phyloP scores from a whole-genome alignment of 2,329 filamentous ascomycete species.

The Nothophoma quercina region DNA sequence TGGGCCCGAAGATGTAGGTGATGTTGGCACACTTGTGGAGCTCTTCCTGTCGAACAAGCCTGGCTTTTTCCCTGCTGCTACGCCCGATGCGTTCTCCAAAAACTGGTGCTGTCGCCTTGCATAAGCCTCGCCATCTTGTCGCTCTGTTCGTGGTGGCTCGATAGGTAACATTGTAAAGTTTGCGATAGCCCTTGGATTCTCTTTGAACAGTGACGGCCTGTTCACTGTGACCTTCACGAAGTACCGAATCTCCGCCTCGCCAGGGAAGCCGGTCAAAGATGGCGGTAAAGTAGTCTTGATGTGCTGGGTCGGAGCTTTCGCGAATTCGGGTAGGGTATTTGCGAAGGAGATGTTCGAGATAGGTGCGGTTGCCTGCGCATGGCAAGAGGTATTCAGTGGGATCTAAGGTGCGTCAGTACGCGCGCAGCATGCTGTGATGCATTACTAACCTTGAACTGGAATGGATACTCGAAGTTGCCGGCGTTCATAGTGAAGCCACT shows the following conservation, averaged over 20 bases:
- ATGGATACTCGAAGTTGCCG: slow-evolving; percentile 78
- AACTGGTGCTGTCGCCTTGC: slow-evolving; percentile 76
- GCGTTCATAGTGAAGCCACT: slow-evolving; percentile 67
- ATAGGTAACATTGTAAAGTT: slow-evolving; percentile 88
- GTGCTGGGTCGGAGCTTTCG: slow-evolving; percentile 64
- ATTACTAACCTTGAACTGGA: slow-evolving; percentile 75
- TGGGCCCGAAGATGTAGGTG: slow-evolving; percentile 29
- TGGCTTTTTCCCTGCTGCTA: slow-evolving; percentile 61
- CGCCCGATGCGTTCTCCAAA: slow-evolving; percentile 37
- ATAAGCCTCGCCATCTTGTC: slow-evolving; percentile 79
- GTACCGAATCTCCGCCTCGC: slow-evolving; percentile 89
- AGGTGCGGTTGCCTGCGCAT: slow-evolving; percentile 41
- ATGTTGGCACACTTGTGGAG: slow-evolving; percentile 27
- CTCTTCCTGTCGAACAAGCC: slow-evolving; percentile 64
- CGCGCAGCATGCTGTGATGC: neutral
- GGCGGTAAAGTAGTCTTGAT: slow-evolving; percentile 88
- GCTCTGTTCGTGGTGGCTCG: slow-evolving; percentile 78
- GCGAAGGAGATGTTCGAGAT: slow-evolving; percentile 54
- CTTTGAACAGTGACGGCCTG: slow-evolving; percentile 85
- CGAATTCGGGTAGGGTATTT: slow-evolving; percentile 54
- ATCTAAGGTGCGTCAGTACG: slow-evolving; percentile 43
- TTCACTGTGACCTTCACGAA: slow-evolving; percentile 96
- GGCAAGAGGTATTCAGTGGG: slow-evolving; percentile 75
- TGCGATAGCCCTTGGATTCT: slow-evolving; percentile 73
- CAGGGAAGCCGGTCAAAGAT: slow-evolving; percentile 84